Percentiles rank a stretch among this genome's conserved stretches.
Conservation (phyloP, 2,329 filamentous ascomycete genomes). For the Penicillium sp. region DNA sequence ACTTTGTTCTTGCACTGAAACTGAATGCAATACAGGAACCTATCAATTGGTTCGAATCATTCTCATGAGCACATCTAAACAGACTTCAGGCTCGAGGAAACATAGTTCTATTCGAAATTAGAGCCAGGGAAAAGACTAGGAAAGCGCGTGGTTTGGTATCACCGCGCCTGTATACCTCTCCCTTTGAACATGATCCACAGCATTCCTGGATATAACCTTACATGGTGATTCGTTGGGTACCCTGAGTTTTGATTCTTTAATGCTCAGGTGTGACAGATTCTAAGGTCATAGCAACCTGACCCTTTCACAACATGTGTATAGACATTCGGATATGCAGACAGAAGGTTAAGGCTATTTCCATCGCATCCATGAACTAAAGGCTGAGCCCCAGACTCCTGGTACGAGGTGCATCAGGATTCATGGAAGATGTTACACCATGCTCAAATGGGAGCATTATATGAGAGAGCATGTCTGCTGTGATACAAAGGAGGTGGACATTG, state of each 20-base stretch:
- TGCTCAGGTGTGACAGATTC: not conserved
- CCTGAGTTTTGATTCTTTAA: not conserved
- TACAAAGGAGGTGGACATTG: not conserved
- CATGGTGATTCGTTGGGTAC: not conserved
- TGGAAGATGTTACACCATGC: conserved; percentile 2
- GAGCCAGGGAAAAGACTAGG: not conserved
- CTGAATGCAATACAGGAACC: not conserved
- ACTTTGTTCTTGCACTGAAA: not conserved
- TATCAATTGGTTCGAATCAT: not conserved
- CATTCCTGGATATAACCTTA: not conserved
- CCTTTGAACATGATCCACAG: not conserved
- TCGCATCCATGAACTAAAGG: not conserved
- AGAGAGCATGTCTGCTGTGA: not conserved
- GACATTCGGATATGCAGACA: conserved; percentile 2
- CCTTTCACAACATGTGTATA: conserved; percentile 2
- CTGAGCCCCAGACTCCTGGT: conserved; percentile 3
- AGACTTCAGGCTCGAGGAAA: not conserved
- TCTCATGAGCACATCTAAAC: not conserved
- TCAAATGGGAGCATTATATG: not conserved
- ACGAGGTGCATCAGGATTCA: conserved; percentile 1
- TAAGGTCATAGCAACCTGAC: not conserved
- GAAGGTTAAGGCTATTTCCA: not conserved
- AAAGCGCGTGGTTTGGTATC: conserved; percentile 9
- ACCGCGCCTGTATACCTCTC: not conserved
- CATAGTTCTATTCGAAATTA: conserved; percentile 2